Percentiles rank a stretch among this genome's conserved stretches.
Evolutionary conservation across 805 yeast species (phyloP).

Genomic region (Hanseniaspora taiwanica): DNA sequence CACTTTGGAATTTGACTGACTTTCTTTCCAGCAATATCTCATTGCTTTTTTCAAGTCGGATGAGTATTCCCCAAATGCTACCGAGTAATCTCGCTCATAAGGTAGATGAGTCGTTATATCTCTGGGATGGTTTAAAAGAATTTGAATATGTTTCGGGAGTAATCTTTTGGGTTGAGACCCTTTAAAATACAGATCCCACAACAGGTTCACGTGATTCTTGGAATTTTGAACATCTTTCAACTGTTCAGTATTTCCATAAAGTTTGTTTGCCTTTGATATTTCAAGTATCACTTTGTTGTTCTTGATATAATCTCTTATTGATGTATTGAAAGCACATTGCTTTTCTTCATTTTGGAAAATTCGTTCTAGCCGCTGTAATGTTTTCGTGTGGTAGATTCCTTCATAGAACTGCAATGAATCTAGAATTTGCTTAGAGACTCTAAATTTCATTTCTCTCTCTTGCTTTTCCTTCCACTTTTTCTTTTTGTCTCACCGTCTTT

Average conservation of each 20-base stretch:
- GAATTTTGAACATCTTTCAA: background rate
- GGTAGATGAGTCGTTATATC: slow-evolving; percentile 13
- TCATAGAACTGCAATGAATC: background rate
- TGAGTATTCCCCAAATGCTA: slow-evolving; percentile 10
- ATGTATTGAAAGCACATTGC: background rate
- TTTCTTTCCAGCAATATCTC: slow-evolving; percentile 10
- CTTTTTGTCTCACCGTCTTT: no score
- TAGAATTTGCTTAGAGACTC: background rate
- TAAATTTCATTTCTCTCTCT: background rate
- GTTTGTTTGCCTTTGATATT: background rate
- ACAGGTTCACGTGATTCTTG: background rate
- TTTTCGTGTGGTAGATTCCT: background rate
- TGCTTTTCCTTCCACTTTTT: background rate
- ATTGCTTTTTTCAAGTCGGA: slow-evolving; percentile 6
- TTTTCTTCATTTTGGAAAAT: background rate
- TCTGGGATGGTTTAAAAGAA: slow-evolving; percentile 7
- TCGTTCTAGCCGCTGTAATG: background rate
- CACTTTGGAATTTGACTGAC: background rate
- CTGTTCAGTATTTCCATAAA: slow-evolving; percentile 1
- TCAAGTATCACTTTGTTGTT: background rate
- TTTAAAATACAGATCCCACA: background rate
- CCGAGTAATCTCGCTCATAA: slow-evolving; percentile 10
- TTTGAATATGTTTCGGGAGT: slow-evolving; percentile 8
- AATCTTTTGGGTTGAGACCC: slow-evolving; percentile 4
- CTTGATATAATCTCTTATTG: background rate